Evolutionary conservation across 2,329 filamentous ascomycete genomes (phyloP).

Genomic region (Rhynchosporium secalis): DNA sequence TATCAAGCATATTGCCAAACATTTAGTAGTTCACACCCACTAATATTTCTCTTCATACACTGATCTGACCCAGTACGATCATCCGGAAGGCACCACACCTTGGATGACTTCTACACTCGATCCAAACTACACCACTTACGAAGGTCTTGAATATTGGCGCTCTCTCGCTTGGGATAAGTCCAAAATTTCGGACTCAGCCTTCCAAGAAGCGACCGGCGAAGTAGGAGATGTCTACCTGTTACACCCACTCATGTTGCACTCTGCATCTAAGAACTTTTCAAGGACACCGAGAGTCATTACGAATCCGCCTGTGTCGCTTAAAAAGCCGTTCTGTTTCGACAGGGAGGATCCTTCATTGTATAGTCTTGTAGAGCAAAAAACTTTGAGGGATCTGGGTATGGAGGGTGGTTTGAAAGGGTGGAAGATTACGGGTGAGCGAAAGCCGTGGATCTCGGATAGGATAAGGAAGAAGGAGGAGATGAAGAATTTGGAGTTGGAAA

Average conservation of each 20-base stretch:
- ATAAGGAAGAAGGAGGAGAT: conserved; percentile 47
- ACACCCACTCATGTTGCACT: conserved; percentile 57
- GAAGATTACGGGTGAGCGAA: conserved; percentile 48
- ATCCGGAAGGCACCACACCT: conserved; percentile 67
- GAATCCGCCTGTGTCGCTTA: conserved; percentile 53
- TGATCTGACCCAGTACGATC: conserved; percentile 44
- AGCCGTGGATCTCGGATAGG: conserved; percentile 48
- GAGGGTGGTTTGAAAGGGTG: conserved; percentile 48
- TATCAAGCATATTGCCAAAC: conserved; percentile 56
- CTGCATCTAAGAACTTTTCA: conserved; percentile 50
- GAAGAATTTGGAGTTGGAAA: conserved; percentile 46
- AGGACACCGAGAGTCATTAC: conserved; percentile 53
- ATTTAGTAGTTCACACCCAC: conserved; percentile 44
- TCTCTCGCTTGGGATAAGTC: conserved; percentile 23
- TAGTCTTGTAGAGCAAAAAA: conserved; percentile 54
- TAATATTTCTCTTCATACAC: background rate
- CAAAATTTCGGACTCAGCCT: conserved; percentile 40
- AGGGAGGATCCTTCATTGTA: conserved; percentile 45
- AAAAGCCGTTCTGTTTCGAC: conserved; percentile 52
- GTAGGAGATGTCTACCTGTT: conserved; percentile 55
- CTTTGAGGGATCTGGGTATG: conserved; percentile 48
- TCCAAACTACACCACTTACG: conserved; percentile 46
- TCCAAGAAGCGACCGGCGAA: conserved; percentile 53
- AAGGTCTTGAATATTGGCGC: conserved; percentile 45
- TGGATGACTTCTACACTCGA: conserved; percentile 60